Evolutionary conservation across 2,329 filamentous ascomycete genomes (phyloP), one percentile per base, ranked within the genome.

Genomic region (Xylariaceae sp.): DNA sequence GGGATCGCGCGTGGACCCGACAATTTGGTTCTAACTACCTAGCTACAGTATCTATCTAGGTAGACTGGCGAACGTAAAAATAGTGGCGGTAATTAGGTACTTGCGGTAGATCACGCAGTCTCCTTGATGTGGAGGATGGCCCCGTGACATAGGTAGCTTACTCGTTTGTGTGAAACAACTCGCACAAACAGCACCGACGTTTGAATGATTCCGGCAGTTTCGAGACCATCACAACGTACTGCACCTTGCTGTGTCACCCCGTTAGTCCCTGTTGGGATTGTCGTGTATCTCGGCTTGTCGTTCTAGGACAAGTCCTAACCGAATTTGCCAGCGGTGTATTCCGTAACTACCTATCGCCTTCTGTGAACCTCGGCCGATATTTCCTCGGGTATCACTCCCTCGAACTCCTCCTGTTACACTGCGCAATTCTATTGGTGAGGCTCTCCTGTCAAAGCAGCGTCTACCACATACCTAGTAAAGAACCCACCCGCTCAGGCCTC

Each of bases 131-230:
- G 32, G 34, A 22, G 40, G 32, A 45, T 47, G n/a, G 42, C 18
- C 32, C 32, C 47, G 51, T 47, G 48, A 13, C 15, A 36, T 50
- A 29, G 42, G 7, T 32, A 32, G n/a, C 34, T 8, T 26, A 26
- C 26, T 49, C 32, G 47, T 57, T 48, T 59, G 45, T 54, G 57
- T 59, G 52, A 37, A 58, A 58, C 57, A 36, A 50, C 19, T 18
- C 45, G 36, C 36, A 42, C 49, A 56, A 52, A 58, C 55, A 40
- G 29, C 45, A 40, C 22, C 19, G 40, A 44, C 37, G 41, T 32
- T 55, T 53, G 46, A 56, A 52, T 49, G 43, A 16, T 52, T 52
- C 37, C 48, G 51, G 50, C 43, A 42, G 43, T 50, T 46, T 54
- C 41, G 53, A 55, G 48, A 55, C 47, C 47, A 51, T 58, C 55